Percentiles rank a stretch among this genome's conserved stretches.
These are phyloP conservation scores for Sphaerulina populicola DNA, from an alignment of 2,329 filamentous ascomycete genomes.

Conservation along the genomic window DNA sequence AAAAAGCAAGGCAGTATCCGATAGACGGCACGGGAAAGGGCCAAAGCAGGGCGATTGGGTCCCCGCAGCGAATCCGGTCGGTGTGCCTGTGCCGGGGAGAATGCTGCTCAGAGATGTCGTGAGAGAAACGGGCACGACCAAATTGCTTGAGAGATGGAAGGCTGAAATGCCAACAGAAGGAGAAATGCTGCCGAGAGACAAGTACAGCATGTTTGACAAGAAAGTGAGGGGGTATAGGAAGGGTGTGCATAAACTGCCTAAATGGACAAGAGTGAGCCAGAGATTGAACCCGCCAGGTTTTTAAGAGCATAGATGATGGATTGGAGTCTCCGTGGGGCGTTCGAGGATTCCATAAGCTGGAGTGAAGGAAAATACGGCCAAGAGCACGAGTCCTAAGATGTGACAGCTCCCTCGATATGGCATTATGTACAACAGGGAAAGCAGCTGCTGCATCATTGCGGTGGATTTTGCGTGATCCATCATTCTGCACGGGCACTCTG, in stretches of 20 bases:
- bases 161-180: conserved; percentile 88
- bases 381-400: neutral
- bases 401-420: neutral
- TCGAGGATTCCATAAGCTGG: neutral
- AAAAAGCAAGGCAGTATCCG: conserved; percentile 11
- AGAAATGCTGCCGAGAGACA: conserved; percentile 93
- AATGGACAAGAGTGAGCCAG: conserved; percentile 95
- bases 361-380: neutral
- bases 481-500: too few species aligned
- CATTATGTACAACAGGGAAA: neutral
- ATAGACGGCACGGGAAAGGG: conserved; percentile 28
- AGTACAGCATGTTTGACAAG: conserved; percentile 95
- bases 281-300: conserved; percentile 91
- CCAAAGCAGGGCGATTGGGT: conserved; percentile 27
- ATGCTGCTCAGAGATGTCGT: conserved; percentile 24
- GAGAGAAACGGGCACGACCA: conserved; percentile 49
- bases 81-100: conserved; percentile 11
- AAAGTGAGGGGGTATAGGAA: conserved; percentile 95
- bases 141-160: conserved; percentile 84
- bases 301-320: conserved; percentile 39
- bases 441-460: neutral
- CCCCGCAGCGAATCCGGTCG: conserved; percentile 13
- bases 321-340: neutral
- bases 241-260: conserved; percentile 69
- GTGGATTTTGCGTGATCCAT: too few species aligned